A percentile compares a stretch with the other conserved stretches of the same genome.
phyloP scores from a whole-genome alignment of 2,329 filamentous ascomycete species.

The Chaetomiaceae sp. region DNA sequence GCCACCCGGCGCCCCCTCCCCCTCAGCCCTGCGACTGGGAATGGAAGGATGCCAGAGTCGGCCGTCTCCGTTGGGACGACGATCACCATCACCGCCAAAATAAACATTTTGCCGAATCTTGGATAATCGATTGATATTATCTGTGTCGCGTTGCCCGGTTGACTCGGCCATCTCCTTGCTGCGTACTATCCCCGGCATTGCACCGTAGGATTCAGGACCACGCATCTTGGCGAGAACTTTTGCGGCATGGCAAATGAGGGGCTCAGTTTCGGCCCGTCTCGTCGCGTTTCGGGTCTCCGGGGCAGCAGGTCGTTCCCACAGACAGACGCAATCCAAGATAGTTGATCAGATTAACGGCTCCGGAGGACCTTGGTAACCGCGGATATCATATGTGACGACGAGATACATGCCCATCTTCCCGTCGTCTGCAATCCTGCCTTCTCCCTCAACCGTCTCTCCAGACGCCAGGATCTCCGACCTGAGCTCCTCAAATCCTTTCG shows the following conservation, averaged over 20 bases:
- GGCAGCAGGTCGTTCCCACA: no score
- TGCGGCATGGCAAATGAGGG: neutral
- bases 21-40: neutral
- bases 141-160: neutral
- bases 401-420: constrained; percentile 5
- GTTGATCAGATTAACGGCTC: no score
- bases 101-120: no score
- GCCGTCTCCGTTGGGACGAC: neutral
- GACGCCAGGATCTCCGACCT: neutral
- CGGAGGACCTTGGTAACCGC: no score
- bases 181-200: no score
- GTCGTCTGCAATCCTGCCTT: constrained; percentile 2
- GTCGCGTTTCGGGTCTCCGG: neutral
- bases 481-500: constrained; percentile 6
- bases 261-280: constrained; percentile 3
- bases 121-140: neutral
- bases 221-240: neutral
- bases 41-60: no score
- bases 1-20: no score
- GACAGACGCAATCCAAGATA: no score
- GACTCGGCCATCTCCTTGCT: no score
- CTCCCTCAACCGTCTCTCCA: neutral
- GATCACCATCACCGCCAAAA: constrained; percentile 2
- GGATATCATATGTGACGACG: neutral
- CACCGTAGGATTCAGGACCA: neutral